Evolutionary conservation across 148 eudicot genomes (phyloP).

Genomic region (Heliosperma pusillum): DNA sequence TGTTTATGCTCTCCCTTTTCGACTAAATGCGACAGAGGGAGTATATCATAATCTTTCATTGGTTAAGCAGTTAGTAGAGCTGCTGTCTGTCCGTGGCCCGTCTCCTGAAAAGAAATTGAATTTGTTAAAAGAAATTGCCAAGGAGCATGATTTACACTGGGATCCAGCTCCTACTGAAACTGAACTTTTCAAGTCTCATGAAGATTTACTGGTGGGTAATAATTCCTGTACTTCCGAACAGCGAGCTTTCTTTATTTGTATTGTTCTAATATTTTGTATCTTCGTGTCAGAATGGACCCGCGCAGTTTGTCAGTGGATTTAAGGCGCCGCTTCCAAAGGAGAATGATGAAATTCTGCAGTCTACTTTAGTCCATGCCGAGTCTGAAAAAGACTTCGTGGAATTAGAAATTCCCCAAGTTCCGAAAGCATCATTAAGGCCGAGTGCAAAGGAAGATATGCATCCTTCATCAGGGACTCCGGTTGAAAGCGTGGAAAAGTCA

Average conservation of each 20-base stretch:
- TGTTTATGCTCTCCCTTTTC: too few species aligned
- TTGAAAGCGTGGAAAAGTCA: conserved; percentile 3
- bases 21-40: too few species aligned
- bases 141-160: conserved; percentile 91
- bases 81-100: conserved; percentile 92
- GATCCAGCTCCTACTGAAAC: conserved; percentile 86
- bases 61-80: conserved; percentile 65
- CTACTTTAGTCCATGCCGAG: conserved; percentile 45
- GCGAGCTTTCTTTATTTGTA: background rate
- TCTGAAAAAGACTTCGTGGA: conserved; percentile 52
- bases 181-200: conserved; percentile 86
- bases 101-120: conserved; percentile 80
- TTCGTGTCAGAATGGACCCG: conserved; percentile 63
- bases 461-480: conserved; percentile 26
- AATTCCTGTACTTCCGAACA: background rate
- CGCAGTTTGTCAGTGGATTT: conserved; percentile 24
- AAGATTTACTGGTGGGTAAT: conserved; percentile 71
- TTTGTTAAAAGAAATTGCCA: conserved; percentile 90
- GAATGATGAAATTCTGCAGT: conserved; percentile 41
- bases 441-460: conserved; percentile 32
- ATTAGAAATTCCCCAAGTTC: conserved; percentile 80
- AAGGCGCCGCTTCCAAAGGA: conserved; percentile 63
- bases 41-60: background rate
- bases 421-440: conserved; percentile 23
- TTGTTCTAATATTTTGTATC: conserved; percentile 5